Base-by-base conservation (phyloP, 768 basidiomycete genomes). In the Leccinum uliginosum region DNA sequence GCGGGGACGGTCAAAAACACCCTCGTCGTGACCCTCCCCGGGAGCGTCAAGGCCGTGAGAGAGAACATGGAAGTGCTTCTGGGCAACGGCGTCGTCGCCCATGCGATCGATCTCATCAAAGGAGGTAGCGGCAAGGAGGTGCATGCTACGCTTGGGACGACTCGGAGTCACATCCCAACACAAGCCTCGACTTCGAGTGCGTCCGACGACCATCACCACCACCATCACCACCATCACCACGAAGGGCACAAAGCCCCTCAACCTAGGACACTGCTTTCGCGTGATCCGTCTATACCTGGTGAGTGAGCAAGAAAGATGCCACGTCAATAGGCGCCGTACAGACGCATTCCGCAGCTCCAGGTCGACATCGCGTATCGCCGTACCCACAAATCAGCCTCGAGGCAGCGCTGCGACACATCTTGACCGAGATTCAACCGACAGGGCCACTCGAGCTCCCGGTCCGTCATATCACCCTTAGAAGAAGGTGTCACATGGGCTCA, bases 21-120 rank as follows among this genome's bases (percentile, higher is more conserved):
- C 0, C 78, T 96, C 21, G 74, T 96, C 24, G 78, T 89, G 19
- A 92, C 90, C 0, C 83, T 95, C 10, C 93, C 93, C 0, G 93
- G 93, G 3, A 91, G 89, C 63, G 81, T 86, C 38, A 93, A 90
- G 65, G 93, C 90, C 3, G 92, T 93, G 40, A 84, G 78, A 59
- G 93, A 96, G 65, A 90, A 85, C 64, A 65, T 92, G 56, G 80
- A 81, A 1, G 79, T 80, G 1, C 74, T 93, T 27, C 73, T 94
- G 6, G 68, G 73, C 14, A 76, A 70, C 6, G 83, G 81, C 6
- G 75, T 93, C 1, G 70, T 87, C 1, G 72, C 78, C 4, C 91
- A 92, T 71, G 90, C 89, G 2, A 71, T 92, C 54, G 86, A 90
- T 32, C 78, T 91, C 6, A 77, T 87, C 56, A 76, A 76, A 56